phyloP scores from a whole-genome alignment of 75 land plant species.

The Pinus albicaulis region DNA sequence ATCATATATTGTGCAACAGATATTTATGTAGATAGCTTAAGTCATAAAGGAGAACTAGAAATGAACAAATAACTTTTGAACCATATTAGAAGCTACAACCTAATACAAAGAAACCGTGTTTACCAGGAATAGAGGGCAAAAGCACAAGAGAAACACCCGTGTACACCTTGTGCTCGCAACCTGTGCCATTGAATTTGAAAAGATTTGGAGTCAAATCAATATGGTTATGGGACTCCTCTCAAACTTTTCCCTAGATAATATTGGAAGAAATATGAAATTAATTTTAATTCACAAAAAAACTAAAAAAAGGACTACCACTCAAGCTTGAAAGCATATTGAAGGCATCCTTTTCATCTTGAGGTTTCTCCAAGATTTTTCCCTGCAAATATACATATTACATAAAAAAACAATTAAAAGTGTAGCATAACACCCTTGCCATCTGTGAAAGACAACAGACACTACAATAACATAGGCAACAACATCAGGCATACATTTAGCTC shows the following conservation, averaged over 20 bases:
- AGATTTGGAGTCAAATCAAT: neutral
- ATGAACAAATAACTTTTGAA: too few relatives aligned
- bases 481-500: constrained; percentile 38
- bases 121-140: constrained; percentile 19
- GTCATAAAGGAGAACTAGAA: neutral
- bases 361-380: constrained; percentile 50
- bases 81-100: too few relatives aligned
- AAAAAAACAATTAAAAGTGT: neutral
- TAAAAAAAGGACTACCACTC: constrained; percentile 29
- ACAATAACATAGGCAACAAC: neutral
- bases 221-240: neutral
- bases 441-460: neutral
- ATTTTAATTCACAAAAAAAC: neutral
- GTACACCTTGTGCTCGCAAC: constrained; percentile 42
- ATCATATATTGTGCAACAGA: neutral
- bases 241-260: neutral
- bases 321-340: constrained; percentile 37
- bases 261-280: neutral
- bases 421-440: neutral
- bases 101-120: neutral
- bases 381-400: constrained; percentile 13
- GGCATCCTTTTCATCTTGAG: constrained; percentile 41
- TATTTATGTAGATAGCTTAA: neutral
- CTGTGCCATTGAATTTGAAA: constrained; percentile 13
- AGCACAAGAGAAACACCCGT: constrained; percentile 54